A percentile compares a stretch with the other conserved stretches of the same genome.
phyloP scores from a whole-genome alignment of 2,329 filamentous ascomycete genomes.

The Diaporthe nobilis region DNA sequence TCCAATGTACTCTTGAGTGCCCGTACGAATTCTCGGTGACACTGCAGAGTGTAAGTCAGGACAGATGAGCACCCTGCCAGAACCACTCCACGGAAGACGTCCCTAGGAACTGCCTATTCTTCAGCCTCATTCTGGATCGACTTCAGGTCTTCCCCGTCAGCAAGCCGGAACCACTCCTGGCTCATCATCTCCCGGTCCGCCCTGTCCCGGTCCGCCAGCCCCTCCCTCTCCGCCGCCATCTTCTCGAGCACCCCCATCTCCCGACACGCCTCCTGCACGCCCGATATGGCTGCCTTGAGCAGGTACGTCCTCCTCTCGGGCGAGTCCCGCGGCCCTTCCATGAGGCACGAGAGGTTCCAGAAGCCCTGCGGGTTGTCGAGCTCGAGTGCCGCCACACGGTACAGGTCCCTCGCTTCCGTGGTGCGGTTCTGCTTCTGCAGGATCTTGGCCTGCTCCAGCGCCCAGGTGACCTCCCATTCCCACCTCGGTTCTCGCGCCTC shows the following conservation, averaged over 20 bases:
- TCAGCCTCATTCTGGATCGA: slow-evolving; percentile 23
- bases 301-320: slow-evolving; percentile 47
- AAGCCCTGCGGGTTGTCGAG: slow-evolving; percentile 50
- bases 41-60: not conserved
- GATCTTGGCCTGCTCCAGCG: slow-evolving; percentile 49
- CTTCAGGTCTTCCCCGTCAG: slow-evolving; percentile 29
- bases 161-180: slow-evolving; percentile 48
- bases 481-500: slow-evolving; percentile 47
- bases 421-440: slow-evolving; percentile 42
- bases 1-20: not conserved
- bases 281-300: slow-evolving; percentile 52
- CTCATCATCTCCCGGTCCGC: slow-evolving; percentile 44
- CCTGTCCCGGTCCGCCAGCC: slow-evolving; percentile 37
- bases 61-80: not conserved
- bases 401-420: slow-evolving; percentile 45
- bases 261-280: slow-evolving; percentile 46
- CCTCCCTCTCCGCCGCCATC: slow-evolving; percentile 39
- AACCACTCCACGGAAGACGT: not conserved
- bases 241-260: slow-evolving; percentile 46
- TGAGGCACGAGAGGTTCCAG: slow-evolving; percentile 47
- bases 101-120: not conserved
- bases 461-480: slow-evolving; percentile 53
- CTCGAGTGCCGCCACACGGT: slow-evolving; percentile 49
- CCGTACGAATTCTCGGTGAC: not conserved
- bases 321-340: slow-evolving; percentile 43